phyloP scores from a whole-genome alignment of 179 eudicot genomes.

The Camellia oleifera region DNA sequence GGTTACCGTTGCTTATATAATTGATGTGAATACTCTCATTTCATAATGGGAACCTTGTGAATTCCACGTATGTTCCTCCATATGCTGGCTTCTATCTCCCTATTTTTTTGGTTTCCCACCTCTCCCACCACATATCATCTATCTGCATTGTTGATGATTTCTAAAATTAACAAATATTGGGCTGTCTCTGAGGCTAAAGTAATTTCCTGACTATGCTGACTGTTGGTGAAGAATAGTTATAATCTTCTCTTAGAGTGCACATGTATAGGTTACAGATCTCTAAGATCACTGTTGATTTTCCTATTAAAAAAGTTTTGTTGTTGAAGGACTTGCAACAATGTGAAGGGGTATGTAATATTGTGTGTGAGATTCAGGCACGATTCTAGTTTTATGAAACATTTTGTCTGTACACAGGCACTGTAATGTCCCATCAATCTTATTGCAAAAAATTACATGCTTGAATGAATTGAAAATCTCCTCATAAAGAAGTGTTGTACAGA shows the following conservation, averaged over 20 bases:
- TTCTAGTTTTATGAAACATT: background rate
- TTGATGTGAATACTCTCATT: background rate
- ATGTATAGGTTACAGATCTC: background rate
- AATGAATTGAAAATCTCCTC: too few relatives aligned
- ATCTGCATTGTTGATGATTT: background rate
- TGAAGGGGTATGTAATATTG: background rate
- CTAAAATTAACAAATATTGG: too few relatives aligned
- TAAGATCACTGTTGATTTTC: slow-evolving; percentile 1
- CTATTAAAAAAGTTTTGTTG: background rate
- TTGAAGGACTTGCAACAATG: background rate
- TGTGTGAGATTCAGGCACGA: background rate
- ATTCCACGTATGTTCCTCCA: background rate
- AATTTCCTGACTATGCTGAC: background rate
- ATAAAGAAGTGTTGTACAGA: too few relatives aligned
- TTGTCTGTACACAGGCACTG: too few relatives aligned
- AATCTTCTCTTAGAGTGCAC: background rate
- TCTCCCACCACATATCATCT: background rate
- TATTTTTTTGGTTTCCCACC: background rate
- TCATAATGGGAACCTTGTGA: background rate
- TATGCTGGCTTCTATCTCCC: background rate
- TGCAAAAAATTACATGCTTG: too few relatives aligned
- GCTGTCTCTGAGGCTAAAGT: background rate
- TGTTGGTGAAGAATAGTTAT: background rate
- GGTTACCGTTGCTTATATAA: background rate
- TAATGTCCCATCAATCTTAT: too few relatives aligned